Evolutionary conservation across 306 rosid species (phyloP).

Genomic region (Quercus parvula): DNA sequence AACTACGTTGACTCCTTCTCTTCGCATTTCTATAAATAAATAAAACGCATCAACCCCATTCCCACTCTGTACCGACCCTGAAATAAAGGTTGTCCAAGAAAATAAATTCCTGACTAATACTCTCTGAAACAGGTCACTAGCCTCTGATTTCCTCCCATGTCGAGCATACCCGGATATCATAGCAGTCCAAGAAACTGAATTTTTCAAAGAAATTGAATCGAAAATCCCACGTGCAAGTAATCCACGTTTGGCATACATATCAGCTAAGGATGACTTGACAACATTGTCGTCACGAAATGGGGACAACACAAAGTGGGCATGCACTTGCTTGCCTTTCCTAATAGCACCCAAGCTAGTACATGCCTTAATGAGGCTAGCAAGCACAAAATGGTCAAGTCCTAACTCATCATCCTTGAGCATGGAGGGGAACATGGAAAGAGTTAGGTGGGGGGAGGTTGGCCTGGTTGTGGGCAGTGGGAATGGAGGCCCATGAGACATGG

Average conservation of each 20-base stretch:
- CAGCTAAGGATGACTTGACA: constrained; percentile 75
- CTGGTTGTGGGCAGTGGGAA: constrained; percentile 74
- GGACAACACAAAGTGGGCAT: constrained; percentile 60
- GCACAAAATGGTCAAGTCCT: constrained; percentile 77
- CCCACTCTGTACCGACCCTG: constrained; percentile 87
- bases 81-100: constrained; percentile 88
- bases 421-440: background rate
- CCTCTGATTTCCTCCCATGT: constrained; percentile 59
- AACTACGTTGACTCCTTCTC: constrained; percentile 49
- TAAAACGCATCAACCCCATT: constrained; percentile 48
- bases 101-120: constrained; percentile 49
- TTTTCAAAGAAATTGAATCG: constrained; percentile 44
- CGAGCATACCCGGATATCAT: constrained; percentile 78
- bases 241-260: constrained; percentile 74
- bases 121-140: constrained; percentile 44
- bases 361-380: constrained; percentile 65
- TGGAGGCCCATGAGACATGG: constrained; percentile 70
- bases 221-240: constrained; percentile 56
- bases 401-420: constrained; percentile 35
- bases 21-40: constrained; percentile 66
- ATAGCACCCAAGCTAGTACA: constrained; percentile 45
- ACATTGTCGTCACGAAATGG: constrained; percentile 54
- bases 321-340: constrained; percentile 64
- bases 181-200: constrained; percentile 66
- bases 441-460: constrained; percentile 38